These are phyloP conservation scores for Pleurozium schreberi DNA, from an alignment of 225 moss, liverwort and hornwort genomes.

Conservation along the genomic window DNA sequence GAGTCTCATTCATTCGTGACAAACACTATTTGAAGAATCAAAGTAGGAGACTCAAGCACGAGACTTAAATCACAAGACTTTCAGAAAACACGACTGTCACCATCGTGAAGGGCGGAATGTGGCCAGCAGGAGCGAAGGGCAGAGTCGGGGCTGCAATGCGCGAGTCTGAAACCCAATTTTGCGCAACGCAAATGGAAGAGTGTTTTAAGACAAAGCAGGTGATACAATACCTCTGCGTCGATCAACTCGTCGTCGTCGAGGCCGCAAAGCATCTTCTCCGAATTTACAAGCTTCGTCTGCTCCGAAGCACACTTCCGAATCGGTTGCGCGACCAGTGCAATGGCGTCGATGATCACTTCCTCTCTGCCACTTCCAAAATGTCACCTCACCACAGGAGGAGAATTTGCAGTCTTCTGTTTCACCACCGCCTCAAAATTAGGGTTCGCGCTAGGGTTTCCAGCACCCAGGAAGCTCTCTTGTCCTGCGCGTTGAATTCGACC, in stretches of 20 bases:
- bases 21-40: neutral
- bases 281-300: slow-evolving; percentile 63
- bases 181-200: neutral
- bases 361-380: slow-evolving; percentile 44
- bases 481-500: slow-evolving; percentile 57
- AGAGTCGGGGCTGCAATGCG: neutral
- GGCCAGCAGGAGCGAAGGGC: neutral
- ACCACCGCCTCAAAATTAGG: slow-evolving; percentile 47
- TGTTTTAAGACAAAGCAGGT: neutral
- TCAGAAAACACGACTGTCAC: neutral
- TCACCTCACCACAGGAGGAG: slow-evolving; percentile 30
- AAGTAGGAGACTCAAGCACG: neutral
- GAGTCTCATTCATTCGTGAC: neutral
- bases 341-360: slow-evolving; percentile 61
- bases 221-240: neutral
- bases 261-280: slow-evolving; percentile 66
- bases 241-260: slow-evolving; percentile 2
- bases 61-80: neutral
- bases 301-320: slow-evolving; percentile 50
- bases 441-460: slow-evolving; percentile 51
- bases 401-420: slow-evolving; percentile 18
- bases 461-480: slow-evolving; percentile 46
- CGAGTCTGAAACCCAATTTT: neutral
- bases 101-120: neutral
- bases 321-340: slow-evolving; percentile 41